Base-by-base conservation (phyloP, 106 monocot genomes). In the Vanilla planifolia region DNA sequence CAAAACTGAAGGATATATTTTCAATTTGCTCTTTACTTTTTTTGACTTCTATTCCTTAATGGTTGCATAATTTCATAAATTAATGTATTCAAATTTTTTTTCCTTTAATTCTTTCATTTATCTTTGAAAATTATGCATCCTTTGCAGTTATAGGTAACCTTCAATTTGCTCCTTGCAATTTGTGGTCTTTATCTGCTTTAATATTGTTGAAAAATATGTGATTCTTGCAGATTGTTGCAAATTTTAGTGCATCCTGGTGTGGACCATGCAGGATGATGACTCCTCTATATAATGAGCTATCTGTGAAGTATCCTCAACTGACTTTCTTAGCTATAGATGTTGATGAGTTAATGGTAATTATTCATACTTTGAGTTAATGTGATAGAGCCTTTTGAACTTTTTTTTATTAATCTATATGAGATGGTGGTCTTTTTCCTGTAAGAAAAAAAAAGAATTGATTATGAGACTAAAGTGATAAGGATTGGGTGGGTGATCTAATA, bases 171-270 rank as follows among this genome's bases (percentile, higher is more conserved):
- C 30, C 5, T 29, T 13, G 30, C 5, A 8, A 5, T 4, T n/a
- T n/a, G 3, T 16, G 6, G 32, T 39, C 15, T 33, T 56, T 56
- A 8, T 55, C 24, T 34, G 10, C 50, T 39, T 17, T 44, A 27
- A 32, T 40, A 32, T 56, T 53, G 63, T 20, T 14, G 4, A 14
- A 42, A 50, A 59, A 53, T 2, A 27, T 19, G 26, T 28, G 23
- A 36, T 59, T 33, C 33, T 1, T 19, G 27, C 82, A 85, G 89
- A 76, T 90, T 27, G 70, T 90, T 21, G 85, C 81, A 67, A 90
- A 90, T 67, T 90, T 85, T 63, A 85, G 85, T 73, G 89, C 85
- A 30, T 39, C 72, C 48, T 90, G 85, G 81, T 90, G 89, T 74
- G 89, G 89, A 8, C 89, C 89, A 62, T 90, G 85, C 61, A 75